Conservation (phyloP, 2,329 filamentous ascomycete species). For the Keithomyces neogunnii region DNA sequence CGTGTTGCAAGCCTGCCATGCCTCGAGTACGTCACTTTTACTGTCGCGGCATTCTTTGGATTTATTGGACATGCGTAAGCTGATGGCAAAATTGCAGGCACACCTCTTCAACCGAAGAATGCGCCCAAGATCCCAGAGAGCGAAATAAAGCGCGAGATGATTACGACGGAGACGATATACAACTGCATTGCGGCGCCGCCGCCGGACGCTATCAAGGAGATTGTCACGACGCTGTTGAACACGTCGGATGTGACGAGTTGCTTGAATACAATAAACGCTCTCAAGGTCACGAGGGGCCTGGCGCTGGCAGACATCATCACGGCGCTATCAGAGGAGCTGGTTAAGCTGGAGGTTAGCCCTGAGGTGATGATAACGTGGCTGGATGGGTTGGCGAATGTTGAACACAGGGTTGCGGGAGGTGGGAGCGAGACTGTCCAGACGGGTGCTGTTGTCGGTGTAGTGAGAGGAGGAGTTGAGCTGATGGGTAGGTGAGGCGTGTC, state of each 20-base stretch:
- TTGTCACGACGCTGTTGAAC: conserved; percentile 72
- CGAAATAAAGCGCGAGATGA: conserved; percentile 62
- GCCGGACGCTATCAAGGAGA: conserved; percentile 77
- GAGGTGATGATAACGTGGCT: conserved; percentile 89
- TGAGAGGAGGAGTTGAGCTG: conserved; percentile 79
- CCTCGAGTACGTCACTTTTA: conserved; percentile 62
- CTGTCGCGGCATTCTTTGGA: not conserved
- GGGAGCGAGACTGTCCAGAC: conserved; percentile 86
- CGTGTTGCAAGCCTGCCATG: conserved; percentile 92
- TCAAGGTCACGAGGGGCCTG: conserved; percentile 79
- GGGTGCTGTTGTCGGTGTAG: conserved; percentile 81
- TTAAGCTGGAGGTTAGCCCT: conserved; percentile 72
- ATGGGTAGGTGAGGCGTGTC: conserved; percentile 23
- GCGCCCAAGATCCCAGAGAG: conserved; percentile 51
- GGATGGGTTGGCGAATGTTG: conserved; percentile 82
- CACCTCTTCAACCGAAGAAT: conserved; percentile 54
- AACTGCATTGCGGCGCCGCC: conserved; percentile 95
- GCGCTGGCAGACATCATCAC: conserved; percentile 92
- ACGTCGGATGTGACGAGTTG: conserved; percentile 87
- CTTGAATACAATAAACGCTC: conserved; percentile 74
- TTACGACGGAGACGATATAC: conserved; percentile 92
- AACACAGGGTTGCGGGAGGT: conserved; percentile 82
- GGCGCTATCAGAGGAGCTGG: conserved; percentile 72
- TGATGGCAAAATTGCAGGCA: conserved; percentile 36
- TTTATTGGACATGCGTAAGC: not conserved